These are phyloP conservation scores for Epichloe coenophiala DNA, from an alignment of 2,329 filamentous ascomycete species.

Conservation along the genomic window DNA sequence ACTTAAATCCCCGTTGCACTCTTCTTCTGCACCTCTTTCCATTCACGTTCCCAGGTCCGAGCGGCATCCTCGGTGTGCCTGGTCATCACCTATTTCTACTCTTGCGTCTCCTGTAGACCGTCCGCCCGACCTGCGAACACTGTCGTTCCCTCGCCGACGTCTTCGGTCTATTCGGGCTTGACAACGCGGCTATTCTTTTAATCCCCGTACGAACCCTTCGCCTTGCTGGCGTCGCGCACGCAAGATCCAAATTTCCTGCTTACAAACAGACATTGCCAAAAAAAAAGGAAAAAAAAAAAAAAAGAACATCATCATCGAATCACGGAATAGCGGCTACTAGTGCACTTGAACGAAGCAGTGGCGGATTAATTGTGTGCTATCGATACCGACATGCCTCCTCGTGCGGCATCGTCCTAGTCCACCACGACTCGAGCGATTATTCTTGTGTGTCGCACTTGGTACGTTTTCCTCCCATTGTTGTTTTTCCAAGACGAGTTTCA, in stretches of 20 bases:
- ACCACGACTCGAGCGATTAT: background rate
- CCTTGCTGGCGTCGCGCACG: background rate
- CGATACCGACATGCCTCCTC: constrained; percentile 4
- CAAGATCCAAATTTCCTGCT: background rate
- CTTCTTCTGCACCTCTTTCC: background rate
- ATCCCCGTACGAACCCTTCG: background rate
- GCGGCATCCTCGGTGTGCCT: background rate
- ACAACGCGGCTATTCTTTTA: background rate
- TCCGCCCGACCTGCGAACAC: background rate
- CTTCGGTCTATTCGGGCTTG: background rate
- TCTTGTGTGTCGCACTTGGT: constrained; percentile 1
- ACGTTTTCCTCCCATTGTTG: background rate
- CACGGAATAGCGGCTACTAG: background rate
- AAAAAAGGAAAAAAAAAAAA: background rate
- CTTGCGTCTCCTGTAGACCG: background rate
- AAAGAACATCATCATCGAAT: too few relatives aligned
- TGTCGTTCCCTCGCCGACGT: background rate
- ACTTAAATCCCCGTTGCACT: background rate
- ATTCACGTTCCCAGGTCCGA: background rate
- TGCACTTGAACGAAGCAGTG: background rate
- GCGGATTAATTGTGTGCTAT: background rate
- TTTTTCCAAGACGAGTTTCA: background rate
- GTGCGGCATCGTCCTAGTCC: constrained; percentile 1
- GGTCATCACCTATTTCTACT: background rate
- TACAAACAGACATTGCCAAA: too few relatives aligned